A percentile compares a stretch with the other conserved stretches of the same genome.
Conservation (phyloP, 768 basidiomycete genomes). For the Termitomyces sp. region DNA sequence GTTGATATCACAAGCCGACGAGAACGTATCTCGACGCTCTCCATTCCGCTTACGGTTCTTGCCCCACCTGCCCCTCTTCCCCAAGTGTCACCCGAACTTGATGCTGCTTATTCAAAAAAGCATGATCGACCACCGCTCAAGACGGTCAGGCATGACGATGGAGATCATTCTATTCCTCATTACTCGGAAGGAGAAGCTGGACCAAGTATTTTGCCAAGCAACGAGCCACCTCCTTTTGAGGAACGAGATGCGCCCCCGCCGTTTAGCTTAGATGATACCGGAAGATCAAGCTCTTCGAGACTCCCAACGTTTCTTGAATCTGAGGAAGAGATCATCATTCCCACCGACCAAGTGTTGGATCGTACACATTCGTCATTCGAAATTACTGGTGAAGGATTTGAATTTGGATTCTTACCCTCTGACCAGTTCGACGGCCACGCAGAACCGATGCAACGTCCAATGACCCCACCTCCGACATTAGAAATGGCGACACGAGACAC, state of each 20-base stretch:
- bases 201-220: slow-evolving; percentile 58
- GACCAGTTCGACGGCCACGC: slow-evolving; percentile 82
- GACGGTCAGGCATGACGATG: slow-evolving; percentile 67
- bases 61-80: slow-evolving; percentile 76
- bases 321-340: slow-evolving; percentile 71
- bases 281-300: slow-evolving; percentile 51
- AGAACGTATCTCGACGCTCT: slow-evolving; percentile 57
- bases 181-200: slow-evolving; percentile 73
- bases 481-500: slow-evolving; percentile 72
- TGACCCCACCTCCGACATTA: slow-evolving; percentile 71
- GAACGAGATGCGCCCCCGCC: slow-evolving; percentile 80
- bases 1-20: slow-evolving; percentile 64
- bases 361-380: slow-evolving; percentile 24
- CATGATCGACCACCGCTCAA: slow-evolving; percentile 74
- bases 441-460: slow-evolving; percentile 55
- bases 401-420: slow-evolving; percentile 66
- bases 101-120: slow-evolving; percentile 80
- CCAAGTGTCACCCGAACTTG: slow-evolving; percentile 66
- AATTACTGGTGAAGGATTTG: slow-evolving; percentile 68
- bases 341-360: slow-evolving; percentile 31
- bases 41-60: slow-evolving; percentile 66
- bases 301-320: slow-evolving; percentile 79
- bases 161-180: slow-evolving; percentile 51
- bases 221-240: slow-evolving; percentile 81
- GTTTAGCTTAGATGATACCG: slow-evolving; percentile 49